phyloP scores from a whole-genome alignment of 2,329 filamentous ascomycete species.

The Venturia aucupariae region DNA sequence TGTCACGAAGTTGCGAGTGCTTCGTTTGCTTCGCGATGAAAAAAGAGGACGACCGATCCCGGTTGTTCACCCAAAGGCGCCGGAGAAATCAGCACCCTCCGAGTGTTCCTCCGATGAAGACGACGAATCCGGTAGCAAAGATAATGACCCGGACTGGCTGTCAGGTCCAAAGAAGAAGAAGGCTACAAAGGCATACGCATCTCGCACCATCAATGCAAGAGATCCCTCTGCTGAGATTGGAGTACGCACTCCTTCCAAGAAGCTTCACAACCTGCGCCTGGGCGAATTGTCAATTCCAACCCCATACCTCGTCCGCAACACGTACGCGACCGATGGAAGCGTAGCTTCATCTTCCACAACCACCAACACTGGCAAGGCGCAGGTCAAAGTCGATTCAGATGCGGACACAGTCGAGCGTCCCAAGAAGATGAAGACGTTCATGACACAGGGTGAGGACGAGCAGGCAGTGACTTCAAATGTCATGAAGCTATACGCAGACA shows the following conservation, averaged over 20 bases:
- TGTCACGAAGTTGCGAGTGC: neutral
- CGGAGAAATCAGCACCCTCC: neutral
- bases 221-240: slow-evolving; percentile 5
- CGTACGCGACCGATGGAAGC: neutral
- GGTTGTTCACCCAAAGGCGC: neutral
- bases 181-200: neutral
- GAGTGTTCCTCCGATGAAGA: neutral
- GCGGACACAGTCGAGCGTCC: neutral
- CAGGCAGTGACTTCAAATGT: neutral
- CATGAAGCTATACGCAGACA: neutral
- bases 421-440: neutral
- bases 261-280: neutral
- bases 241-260: neutral
- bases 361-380: neutral
- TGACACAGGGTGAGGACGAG: slow-evolving; percentile 1
- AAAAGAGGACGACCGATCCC: neutral
- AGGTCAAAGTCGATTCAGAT: neutral
- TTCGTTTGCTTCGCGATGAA: neutral
- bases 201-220: neutral
- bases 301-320: slow-evolving; percentile 1
- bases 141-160: slow-evolving; percentile 8
- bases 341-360: neutral
- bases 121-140: neutral
- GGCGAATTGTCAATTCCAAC: slow-evolving; percentile 10
- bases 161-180: slow-evolving; percentile 5